phyloP scores from a whole-genome alignment of 208 protist genomes.

The Wallacemonas sp. region DNA sequence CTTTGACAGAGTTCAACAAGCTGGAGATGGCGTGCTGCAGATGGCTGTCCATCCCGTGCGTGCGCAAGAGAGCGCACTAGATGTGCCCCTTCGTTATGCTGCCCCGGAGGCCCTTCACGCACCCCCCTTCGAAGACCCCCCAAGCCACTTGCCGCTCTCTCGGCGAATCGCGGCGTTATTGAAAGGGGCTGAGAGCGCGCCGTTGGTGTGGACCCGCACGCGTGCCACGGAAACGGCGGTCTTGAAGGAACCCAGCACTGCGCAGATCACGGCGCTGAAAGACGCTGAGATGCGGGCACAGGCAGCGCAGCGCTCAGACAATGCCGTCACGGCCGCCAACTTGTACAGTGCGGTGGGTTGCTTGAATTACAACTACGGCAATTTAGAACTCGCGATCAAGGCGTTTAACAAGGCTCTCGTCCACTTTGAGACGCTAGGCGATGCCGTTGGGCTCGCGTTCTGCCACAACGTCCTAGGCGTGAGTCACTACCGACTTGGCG shows the following conservation, averaged over 20 bases:
- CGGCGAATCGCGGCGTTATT: slow-evolving; percentile 68
- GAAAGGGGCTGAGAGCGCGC: slow-evolving; percentile 63
- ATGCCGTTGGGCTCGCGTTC: slow-evolving; percentile 65
- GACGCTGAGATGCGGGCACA: slow-evolving; percentile 72
- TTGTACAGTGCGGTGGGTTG: slow-evolving; percentile 59
- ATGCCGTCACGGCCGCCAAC: slow-evolving; percentile 47
- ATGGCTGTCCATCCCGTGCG: slow-evolving; percentile 47
- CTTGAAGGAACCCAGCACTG: slow-evolving; percentile 15
- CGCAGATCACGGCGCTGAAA: slow-evolving; percentile 40
- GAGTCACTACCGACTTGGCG: slow-evolving; percentile 62
- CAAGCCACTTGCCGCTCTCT: slow-evolving; percentile 51
- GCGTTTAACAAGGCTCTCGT: slow-evolving; percentile 54
- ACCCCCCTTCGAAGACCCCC: slow-evolving; percentile 70
- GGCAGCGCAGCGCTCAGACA: slow-evolving; percentile 50
- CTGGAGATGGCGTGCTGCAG: slow-evolving; percentile 53
- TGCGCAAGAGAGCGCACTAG: slow-evolving; percentile 61
- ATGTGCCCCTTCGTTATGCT: slow-evolving; percentile 79
- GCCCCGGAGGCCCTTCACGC: slow-evolving; percentile 70
- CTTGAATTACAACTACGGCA: slow-evolving; percentile 85
- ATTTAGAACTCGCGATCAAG: slow-evolving; percentile 60
- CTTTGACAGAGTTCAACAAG: slow-evolving; percentile 44
- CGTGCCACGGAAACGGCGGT: slow-evolving; percentile 1
- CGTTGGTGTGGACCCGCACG: slow-evolving; percentile 37
- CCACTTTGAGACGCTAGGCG: slow-evolving; percentile 53
- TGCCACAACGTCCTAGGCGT: slow-evolving; percentile 89